Percentiles rank a stretch among this genome's conserved stretches.
Conservation (phyloP, 805 yeast species). For the Myxozyma kluyveri region DNA sequence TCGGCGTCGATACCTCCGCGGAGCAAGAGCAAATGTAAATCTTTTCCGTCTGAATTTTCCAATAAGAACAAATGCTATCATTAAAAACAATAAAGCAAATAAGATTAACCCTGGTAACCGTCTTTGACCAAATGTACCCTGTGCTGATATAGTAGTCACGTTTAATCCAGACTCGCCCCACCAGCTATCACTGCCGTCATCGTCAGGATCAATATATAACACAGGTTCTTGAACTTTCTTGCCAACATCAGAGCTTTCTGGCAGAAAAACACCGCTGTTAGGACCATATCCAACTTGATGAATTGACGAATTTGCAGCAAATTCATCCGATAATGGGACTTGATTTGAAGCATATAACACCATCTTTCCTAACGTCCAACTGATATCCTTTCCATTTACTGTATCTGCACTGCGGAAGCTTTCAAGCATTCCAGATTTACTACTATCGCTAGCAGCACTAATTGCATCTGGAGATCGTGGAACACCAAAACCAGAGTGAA, state of each 20-base stretch:
- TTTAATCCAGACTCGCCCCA: conserved; percentile 9
- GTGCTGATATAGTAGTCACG: conserved; percentile 5
- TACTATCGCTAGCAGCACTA: conserved; percentile 6
- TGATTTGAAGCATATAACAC: conserved; percentile 76
- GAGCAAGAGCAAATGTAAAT: conserved; percentile 20
- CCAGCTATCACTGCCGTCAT: conserved; percentile 1
- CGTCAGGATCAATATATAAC: conserved; percentile 3
- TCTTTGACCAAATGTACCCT: conserved; percentile 20
- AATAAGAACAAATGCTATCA: conserved; percentile 20
- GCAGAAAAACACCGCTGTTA: conserved; percentile 11
- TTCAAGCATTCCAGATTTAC: conserved; percentile 21
- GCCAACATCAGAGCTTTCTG: conserved; percentile 13
- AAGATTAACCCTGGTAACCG: conserved; percentile 25
- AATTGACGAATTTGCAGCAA: neutral
- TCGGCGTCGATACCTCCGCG: conserved; percentile 24
- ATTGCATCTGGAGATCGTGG: conserved; percentile 56
- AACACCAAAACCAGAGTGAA: conserved; percentile 89
- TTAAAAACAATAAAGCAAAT: conserved; percentile 17
- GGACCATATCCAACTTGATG: conserved; percentile 24
- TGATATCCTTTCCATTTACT: conserved; percentile 78
- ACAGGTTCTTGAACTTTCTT: conserved; percentile 8
- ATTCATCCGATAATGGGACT: conserved; percentile 36
- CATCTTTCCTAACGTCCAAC: conserved; percentile 94
- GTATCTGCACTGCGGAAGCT: conserved; percentile 81
- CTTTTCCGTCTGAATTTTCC: conserved; percentile 23